These are phyloP conservation scores for Canavalia ensiformis DNA, from an alignment of 306 rosid species.

Conservation along the genomic window DNA sequence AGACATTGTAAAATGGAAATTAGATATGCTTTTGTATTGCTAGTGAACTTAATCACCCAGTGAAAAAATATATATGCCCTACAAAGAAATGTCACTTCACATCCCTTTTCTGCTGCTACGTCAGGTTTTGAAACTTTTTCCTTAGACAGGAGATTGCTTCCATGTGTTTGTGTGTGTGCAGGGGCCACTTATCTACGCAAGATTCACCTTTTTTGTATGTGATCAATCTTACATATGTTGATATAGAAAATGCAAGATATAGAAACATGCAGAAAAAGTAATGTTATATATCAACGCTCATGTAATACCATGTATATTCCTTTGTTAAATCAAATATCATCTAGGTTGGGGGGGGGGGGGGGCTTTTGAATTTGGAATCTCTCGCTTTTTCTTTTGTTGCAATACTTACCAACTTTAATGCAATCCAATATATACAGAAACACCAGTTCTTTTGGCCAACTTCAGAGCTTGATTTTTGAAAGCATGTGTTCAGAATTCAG, in stretches of 20 bases:
- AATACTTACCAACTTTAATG: not conserved
- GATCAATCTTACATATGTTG: not conserved
- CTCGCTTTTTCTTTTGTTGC: not conserved
- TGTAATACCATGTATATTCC: not conserved
- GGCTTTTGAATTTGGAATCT: not conserved
- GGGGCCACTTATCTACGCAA: not conserved
- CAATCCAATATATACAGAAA: not conserved
- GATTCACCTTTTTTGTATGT: not conserved
- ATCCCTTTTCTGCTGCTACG: not conserved
- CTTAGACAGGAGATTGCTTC: not conserved
- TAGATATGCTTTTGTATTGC: not conserved
- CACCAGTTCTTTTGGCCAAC: not conserved
- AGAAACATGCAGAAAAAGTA: not conserved
- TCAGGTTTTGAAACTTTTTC: not conserved
- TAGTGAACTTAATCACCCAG: not conserved
- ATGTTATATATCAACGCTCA: not conserved
- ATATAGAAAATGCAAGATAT: not conserved
- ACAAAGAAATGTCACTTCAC: not conserved
- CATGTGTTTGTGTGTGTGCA: not conserved
- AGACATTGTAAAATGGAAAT: not conserved
- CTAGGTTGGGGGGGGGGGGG: not conserved
- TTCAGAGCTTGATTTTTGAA: conserved; percentile 6
- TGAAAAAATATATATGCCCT: not conserved
- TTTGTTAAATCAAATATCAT: not conserved
- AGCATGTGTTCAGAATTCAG: not conserved